phyloP scores from a whole-genome alignment of 805 yeast genomes.

The Wickerhamomyces xylosicus region DNA sequence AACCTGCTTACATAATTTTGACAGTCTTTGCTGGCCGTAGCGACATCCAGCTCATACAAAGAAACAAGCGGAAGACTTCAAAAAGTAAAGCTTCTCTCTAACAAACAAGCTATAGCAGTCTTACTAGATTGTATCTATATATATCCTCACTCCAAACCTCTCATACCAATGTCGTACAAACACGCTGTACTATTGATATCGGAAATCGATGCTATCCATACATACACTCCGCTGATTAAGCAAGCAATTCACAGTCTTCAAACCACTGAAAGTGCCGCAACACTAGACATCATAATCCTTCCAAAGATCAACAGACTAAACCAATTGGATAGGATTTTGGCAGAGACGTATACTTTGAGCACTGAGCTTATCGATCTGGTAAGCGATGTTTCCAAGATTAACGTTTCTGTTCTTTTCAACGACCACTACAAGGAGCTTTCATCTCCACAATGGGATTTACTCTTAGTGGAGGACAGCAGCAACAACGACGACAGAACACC shows the following conservation, averaged over 20 bases:
- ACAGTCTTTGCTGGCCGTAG: no score
- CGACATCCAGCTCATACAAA: no score
- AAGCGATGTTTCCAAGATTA: slow-evolving; percentile 5
- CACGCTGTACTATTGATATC: slow-evolving; percentile 14
- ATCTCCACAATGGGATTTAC: slow-evolving; percentile 12
- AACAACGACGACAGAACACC: slow-evolving; percentile 7
- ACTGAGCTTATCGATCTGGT: slow-evolving; percentile 7
- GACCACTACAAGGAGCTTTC: slow-evolving; percentile 13
- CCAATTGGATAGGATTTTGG: slow-evolving; percentile 13
- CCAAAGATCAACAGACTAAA: slow-evolving; percentile 11
- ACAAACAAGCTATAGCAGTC: no score
- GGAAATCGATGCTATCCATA: slow-evolving; percentile 9
- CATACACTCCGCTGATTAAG: slow-evolving; percentile 14
- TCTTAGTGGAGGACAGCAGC: slow-evolving; percentile 10
- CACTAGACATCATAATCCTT: slow-evolving; percentile 14
- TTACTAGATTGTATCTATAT: no score
- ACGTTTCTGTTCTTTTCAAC: slow-evolving; percentile 15
- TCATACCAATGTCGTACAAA: no score
- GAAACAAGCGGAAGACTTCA: no score
- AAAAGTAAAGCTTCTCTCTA: no score
- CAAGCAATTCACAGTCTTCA: slow-evolving; percentile 6
- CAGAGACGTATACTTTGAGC: slow-evolving; percentile 13
- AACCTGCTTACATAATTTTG: no score
- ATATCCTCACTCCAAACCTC: slow-evolving; percentile 1
- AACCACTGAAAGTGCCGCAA: slow-evolving; percentile 6